A percentile compares a stretch with the other conserved stretches of the same genome.
Evolutionary conservation across 306 rosid genomes (phyloP).

Genomic region (Sophora flavescens): DNA sequence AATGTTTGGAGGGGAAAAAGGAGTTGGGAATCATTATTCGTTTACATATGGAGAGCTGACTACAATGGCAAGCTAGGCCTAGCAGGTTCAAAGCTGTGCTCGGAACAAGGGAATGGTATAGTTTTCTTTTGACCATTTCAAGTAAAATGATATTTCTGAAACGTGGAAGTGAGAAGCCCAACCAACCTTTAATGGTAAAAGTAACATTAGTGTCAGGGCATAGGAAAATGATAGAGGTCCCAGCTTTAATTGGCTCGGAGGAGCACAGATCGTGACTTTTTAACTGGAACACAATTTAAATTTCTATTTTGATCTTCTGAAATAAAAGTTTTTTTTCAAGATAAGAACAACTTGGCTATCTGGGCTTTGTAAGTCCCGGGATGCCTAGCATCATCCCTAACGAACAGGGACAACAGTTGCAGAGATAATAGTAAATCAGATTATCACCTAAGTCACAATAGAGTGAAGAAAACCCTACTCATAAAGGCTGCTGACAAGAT

Average conservation of each 20-base stretch:
- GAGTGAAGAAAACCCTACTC: conserved; percentile 16
- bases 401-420: not conserved
- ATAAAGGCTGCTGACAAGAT: conserved; percentile 15
- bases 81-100: conserved; percentile 4
- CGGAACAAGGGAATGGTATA: not conserved
- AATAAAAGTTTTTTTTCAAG: not conserved
- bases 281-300: too few relatives aligned
- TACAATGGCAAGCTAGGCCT: not conserved
- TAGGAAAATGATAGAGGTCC: not conserved
- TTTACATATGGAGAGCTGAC: not conserved
- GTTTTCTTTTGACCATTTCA: not conserved
- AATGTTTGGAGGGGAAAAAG: not conserved
- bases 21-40: not conserved
- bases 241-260: too few relatives aligned
- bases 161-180: not conserved
- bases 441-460: not conserved
- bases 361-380: too few relatives aligned
- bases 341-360: not conserved
- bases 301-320: too few relatives aligned
- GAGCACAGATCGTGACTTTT: too few relatives aligned
- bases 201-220: conserved; percentile 10
- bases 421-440: conserved; percentile 23
- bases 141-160: not conserved
- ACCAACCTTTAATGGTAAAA: not conserved
- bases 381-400: not conserved